Percentiles rank a stretch among this genome's conserved stretches.
These are phyloP conservation scores for Eucalyptus tenuipes DNA, from an alignment of 345 rosid species.

Conservation along the genomic window DNA sequence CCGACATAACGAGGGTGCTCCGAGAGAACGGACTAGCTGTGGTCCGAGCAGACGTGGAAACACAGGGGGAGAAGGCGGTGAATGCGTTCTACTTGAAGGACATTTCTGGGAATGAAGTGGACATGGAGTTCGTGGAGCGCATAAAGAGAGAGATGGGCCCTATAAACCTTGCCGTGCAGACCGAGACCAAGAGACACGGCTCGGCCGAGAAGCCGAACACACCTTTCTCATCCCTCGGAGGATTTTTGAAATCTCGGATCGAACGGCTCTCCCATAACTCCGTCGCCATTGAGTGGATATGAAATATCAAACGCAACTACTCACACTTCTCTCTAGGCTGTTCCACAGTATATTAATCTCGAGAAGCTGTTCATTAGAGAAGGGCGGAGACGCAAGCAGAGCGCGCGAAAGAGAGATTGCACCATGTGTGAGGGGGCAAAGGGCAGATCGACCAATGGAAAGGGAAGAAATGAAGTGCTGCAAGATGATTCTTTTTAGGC, in stretches of 20 bases:
- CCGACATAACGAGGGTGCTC: constrained; percentile 55
- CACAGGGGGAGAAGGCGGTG: constrained; percentile 42
- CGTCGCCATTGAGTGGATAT: constrained; percentile 4
- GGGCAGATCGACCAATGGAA: neutral
- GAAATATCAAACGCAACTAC: neutral
- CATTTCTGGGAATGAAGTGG: constrained; percentile 40
- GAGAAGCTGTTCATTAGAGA: neutral
- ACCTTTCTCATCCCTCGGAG: constrained; percentile 31
- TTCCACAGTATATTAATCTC: neutral
- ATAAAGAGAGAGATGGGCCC: constrained; percentile 59
- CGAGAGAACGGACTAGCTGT: constrained; percentile 59
- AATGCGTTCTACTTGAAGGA: constrained; percentile 48
- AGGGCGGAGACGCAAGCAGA: neutral
- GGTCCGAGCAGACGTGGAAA: constrained; percentile 58
- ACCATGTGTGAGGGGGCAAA: neutral
- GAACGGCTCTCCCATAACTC: constrained; percentile 41
- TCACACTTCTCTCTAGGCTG: neutral
- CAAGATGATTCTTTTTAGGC: neutral
- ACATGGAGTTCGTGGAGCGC: constrained; percentile 47
- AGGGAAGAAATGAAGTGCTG: neutral
- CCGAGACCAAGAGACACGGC: neutral
- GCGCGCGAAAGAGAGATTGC: neutral
- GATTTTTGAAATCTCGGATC: constrained; percentile 28
- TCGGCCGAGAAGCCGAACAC: neutral
- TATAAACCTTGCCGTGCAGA: constrained; percentile 14